These are phyloP conservation scores for Crithidia brevicula DNA, from an alignment of 208 protist species.

Conservation along the genomic window DNA sequence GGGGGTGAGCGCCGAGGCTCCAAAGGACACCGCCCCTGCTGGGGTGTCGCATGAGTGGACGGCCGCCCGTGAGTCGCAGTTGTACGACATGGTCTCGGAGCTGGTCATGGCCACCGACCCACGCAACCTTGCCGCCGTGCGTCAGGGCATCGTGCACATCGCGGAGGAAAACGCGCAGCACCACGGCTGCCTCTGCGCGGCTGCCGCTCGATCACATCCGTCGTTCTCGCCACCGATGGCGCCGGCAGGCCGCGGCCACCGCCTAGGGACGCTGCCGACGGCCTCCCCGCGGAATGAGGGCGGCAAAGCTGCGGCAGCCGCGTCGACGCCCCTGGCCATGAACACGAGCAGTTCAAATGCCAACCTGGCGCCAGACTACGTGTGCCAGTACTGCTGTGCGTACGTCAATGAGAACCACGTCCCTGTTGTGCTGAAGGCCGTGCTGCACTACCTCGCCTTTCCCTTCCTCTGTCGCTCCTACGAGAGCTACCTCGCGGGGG, in stretches of 20 bases:
- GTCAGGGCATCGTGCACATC: slow-evolving; percentile 33
- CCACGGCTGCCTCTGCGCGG: slow-evolving; percentile 49
- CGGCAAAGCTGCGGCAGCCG: not conserved
- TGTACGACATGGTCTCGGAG: slow-evolving; percentile 58
- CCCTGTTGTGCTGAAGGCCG: slow-evolving; percentile 50
- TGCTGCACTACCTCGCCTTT: slow-evolving; percentile 60
- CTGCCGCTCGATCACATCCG: not conserved
- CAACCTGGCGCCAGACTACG: not conserved
- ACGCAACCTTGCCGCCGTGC: slow-evolving; percentile 43
- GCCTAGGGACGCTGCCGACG: not conserved
- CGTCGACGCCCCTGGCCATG: not conserved
- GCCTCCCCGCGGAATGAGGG: not conserved
- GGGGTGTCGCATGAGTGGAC: slow-evolving; percentile 46
- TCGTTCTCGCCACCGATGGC: not conserved
- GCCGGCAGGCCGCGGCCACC: not conserved
- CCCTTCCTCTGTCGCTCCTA: slow-evolving; percentile 56
- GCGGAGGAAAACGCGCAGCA: slow-evolving; percentile 37
- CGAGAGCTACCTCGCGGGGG: slow-evolving; percentile 38
- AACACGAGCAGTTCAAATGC: not conserved
- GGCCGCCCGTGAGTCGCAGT: slow-evolving; percentile 31
- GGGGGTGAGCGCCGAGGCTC: not conserved
- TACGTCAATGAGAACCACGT: slow-evolving; percentile 64
- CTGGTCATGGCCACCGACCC: slow-evolving; percentile 71
- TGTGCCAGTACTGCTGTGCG: slow-evolving; percentile 41
- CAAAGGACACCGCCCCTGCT: slow-evolving; percentile 16